Evolutionary conservation across 805 yeast species (phyloP).

Genomic region (Priceomyces haplophilus): DNA sequence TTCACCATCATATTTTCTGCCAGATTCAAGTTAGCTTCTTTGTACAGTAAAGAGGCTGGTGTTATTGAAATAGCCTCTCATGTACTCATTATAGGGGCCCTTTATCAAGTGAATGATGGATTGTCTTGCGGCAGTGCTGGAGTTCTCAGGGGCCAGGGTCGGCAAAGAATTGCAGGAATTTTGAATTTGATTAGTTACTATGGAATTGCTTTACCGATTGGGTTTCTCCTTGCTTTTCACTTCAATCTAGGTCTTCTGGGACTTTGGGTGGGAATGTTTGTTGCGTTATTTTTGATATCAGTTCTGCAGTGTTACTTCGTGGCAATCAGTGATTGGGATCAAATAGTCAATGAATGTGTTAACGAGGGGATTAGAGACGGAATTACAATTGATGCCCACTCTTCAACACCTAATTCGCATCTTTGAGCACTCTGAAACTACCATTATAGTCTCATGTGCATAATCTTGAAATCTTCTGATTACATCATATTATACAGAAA

Average conservation of each 20-base stretch:
- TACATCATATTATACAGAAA: too few species aligned
- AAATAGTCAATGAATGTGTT: slow-evolving; percentile 36
- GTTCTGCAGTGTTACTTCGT: slow-evolving; percentile 42
- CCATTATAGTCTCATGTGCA: not conserved
- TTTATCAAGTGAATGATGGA: slow-evolving; percentile 53
- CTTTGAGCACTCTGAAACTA: slow-evolving; percentile 15
- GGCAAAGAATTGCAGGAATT: slow-evolving; percentile 55
- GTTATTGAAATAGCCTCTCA: slow-evolving; percentile 37
- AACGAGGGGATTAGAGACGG: slow-evolving; percentile 41
- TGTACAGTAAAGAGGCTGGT: slow-evolving; percentile 39
- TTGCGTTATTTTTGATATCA: slow-evolving; percentile 42
- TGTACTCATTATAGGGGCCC: slow-evolving; percentile 45
- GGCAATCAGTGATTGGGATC: slow-evolving; percentile 41
- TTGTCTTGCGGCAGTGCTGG: slow-evolving; percentile 52
- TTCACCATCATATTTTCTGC: slow-evolving; percentile 36
- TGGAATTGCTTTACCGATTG: slow-evolving; percentile 48
- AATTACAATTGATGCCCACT: slow-evolving; percentile 27
- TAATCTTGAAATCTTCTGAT: too few species aligned
- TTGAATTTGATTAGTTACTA: slow-evolving; percentile 49
- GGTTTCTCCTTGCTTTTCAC: slow-evolving; percentile 42
- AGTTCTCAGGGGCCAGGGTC: slow-evolving; percentile 55
- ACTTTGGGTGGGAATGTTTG: slow-evolving; percentile 47
- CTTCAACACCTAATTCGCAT: slow-evolving; percentile 21
- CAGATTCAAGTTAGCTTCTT: slow-evolving; percentile 35
- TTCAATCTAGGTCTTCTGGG: slow-evolving; percentile 41